Conservation (phyloP, 2,329 filamentous ascomycete species). For the Fusarium sublunatum region DNA sequence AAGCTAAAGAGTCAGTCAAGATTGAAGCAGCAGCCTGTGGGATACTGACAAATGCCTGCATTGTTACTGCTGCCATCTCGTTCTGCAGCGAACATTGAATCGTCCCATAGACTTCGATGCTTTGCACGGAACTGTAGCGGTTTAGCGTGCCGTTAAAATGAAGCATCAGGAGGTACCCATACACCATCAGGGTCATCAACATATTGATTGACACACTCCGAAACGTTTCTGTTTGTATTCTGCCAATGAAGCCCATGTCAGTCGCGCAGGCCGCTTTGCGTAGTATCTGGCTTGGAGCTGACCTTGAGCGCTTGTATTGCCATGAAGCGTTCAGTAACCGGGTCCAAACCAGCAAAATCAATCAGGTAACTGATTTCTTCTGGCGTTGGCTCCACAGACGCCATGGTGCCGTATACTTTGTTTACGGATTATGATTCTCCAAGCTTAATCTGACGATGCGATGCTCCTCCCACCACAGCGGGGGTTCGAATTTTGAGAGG, state of each 20-base stretch:
- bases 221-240: conserved; percentile 59
- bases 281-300: conserved; percentile 3
- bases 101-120: conserved; percentile 65
- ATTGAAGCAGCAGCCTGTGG: background rate
- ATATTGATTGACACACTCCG: conserved; percentile 63
- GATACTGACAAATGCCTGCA: conserved; percentile 58
- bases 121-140: conserved; percentile 57
- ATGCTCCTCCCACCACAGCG: conserved; percentile 11
- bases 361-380: conserved; percentile 55
- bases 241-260: conserved; percentile 30
- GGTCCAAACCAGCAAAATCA: conserved; percentile 55
- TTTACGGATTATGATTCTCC: background rate
- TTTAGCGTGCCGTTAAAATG: conserved; percentile 28
- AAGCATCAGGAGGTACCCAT: conserved; percentile 18
- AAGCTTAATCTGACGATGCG: conserved; percentile 23
- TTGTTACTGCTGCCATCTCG: conserved; percentile 61
- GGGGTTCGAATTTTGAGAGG: conserved; percentile 10
- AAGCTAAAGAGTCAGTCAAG: conserved; percentile 56
- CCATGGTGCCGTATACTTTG: conserved; percentile 42
- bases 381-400: conserved; percentile 52
- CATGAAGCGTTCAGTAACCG: conserved; percentile 53
- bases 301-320: conserved; percentile 58
- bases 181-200: conserved; percentile 59
- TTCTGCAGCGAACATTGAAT: conserved; percentile 63
- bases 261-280: conserved; percentile 5